Conservation (phyloP, 371 early-diverging fungal genomes). For the Mortierella sp. region DNA sequence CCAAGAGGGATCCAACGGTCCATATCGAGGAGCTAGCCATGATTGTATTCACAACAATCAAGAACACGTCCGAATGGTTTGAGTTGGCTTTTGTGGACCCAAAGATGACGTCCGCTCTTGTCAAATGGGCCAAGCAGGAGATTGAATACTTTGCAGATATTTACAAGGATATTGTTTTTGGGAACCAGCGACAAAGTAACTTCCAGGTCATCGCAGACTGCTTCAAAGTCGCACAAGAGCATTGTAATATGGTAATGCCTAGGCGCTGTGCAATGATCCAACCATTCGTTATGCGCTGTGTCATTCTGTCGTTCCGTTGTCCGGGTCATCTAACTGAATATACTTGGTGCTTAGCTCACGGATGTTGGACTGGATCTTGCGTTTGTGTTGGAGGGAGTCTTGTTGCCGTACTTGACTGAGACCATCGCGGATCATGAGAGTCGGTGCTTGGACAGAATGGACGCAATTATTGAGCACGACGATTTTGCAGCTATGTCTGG, state of each 20-base stretch:
- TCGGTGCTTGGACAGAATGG: constrained; percentile 59
- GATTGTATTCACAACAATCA: constrained; percentile 88
- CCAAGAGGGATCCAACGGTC: constrained; percentile 87
- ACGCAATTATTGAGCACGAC: constrained; percentile 71
- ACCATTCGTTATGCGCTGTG: too few relatives aligned
- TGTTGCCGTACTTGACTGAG: constrained; percentile 76
- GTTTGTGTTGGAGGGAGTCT: constrained; percentile 85
- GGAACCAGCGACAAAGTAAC: constrained; percentile 73
- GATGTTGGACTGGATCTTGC: constrained; percentile 87
- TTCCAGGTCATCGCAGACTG: constrained; percentile 90
- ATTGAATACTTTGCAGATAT: constrained; percentile 87
- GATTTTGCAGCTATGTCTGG: constrained; percentile 68
- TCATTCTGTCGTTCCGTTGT: background rate
- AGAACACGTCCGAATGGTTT: constrained; percentile 96
- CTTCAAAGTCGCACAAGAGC: constrained; percentile 79
- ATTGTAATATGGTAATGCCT: constrained; percentile 80
- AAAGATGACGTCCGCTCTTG: constrained; percentile 89
- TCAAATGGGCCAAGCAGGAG: constrained; percentile 92
- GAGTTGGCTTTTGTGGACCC: constrained; percentile 87
- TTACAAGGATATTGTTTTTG: constrained; percentile 90
- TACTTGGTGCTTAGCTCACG: constrained; percentile 50
- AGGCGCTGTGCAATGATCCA: too few relatives aligned
- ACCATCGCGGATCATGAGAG: constrained; percentile 74
- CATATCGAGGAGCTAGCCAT: constrained; percentile 89
- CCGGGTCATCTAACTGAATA: background rate